Percentiles rank a stretch among this genome's conserved stretches.
phyloP scores from a whole-genome alignment of 2,329 filamentous ascomycete genomes.

The Pseudohalonectria lignicola region DNA sequence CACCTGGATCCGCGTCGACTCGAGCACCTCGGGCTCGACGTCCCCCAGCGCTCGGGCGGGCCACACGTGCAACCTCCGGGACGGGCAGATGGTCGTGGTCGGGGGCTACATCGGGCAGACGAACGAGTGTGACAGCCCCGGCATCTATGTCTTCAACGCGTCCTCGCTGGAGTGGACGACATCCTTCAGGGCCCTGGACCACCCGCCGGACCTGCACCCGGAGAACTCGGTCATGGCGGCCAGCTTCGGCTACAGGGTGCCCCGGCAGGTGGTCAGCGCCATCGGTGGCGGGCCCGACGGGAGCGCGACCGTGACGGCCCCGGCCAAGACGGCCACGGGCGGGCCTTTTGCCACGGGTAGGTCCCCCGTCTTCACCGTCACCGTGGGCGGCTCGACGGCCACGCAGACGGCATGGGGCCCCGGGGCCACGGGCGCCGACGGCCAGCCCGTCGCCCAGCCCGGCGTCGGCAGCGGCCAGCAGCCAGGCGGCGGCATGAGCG shows the following conservation, averaged over 20 bases:
- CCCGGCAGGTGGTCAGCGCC: slow-evolving; percentile 44
- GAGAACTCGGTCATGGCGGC: slow-evolving; percentile 42
- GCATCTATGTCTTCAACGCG: slow-evolving; percentile 64
- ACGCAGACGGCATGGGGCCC: slow-evolving; percentile 26
- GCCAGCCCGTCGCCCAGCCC: too few relatives aligned
- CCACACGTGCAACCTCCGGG: slow-evolving; percentile 56
- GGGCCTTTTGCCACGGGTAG: slow-evolving; percentile 63
- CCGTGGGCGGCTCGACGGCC: slow-evolving; percentile 34
- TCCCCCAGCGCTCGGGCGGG: slow-evolving; percentile 52
- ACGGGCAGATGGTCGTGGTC: slow-evolving; percentile 59
- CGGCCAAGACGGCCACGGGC: slow-evolving; percentile 48
- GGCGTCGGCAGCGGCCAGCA: slow-evolving; percentile 2
- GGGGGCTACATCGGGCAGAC: slow-evolving; percentile 56
- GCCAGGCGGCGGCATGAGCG: background rate
- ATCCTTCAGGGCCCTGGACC: slow-evolving; percentile 47
- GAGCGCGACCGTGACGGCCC: slow-evolving; percentile 52
- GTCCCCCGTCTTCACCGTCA: slow-evolving; percentile 58
- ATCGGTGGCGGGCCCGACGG: slow-evolving; percentile 18
- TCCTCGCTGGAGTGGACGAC: slow-evolving; percentile 52
- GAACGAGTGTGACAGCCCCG: slow-evolving; percentile 53
- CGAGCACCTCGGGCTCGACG: slow-evolving; percentile 31
- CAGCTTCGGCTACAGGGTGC: slow-evolving; percentile 56
- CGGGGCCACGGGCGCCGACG: slow-evolving; percentile 24
- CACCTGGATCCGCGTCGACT: slow-evolving; percentile 59
- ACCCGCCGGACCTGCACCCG: slow-evolving; percentile 32